phyloP scores from a whole-genome alignment of 352 stramenopile species.

The Phytophthora sojae region DNA sequence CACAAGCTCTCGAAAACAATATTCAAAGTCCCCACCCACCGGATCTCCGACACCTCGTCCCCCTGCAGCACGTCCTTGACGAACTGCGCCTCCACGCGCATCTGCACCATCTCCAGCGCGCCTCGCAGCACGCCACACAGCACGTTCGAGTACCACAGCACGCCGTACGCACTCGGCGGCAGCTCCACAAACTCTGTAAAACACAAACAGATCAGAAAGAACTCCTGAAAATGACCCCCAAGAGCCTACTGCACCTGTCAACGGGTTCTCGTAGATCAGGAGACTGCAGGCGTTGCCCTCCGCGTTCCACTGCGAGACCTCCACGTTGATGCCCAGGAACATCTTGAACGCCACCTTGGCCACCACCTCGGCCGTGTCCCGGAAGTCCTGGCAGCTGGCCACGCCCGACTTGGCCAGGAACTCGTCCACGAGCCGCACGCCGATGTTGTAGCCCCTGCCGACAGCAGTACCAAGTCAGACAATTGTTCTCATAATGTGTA shows the following conservation, averaged over 20 bases:
- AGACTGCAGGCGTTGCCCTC: constrained; percentile 92
- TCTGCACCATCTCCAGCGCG: constrained; percentile 96
- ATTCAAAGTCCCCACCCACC: constrained; percentile 41
- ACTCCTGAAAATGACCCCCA: background rate
- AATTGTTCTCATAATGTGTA: background rate
- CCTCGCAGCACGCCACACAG: constrained; percentile 96
- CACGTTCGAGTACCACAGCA: constrained; percentile 97
- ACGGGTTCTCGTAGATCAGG: constrained; percentile 96
- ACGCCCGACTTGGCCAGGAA: constrained; percentile 96
- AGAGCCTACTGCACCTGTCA: constrained; percentile 61
- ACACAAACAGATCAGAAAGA: constrained; percentile 4
- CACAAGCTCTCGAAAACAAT: background rate
- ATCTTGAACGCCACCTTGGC: constrained; percentile 98
- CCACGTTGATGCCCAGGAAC: constrained; percentile 96
- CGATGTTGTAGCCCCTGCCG: constrained; percentile 95
- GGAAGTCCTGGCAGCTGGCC: constrained; percentile 86
- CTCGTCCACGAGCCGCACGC: constrained; percentile 97
- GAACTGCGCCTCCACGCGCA: constrained; percentile 86
- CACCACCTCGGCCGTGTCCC: constrained; percentile 95
- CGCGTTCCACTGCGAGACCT: constrained; percentile 91
- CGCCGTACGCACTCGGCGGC: constrained; percentile 85
- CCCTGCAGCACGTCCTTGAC: constrained; percentile 88
- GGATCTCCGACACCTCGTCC: constrained; percentile 88
- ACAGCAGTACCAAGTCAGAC: background rate
- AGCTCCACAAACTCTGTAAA: constrained; percentile 90